A percentile compares a stretch with the other conserved stretches of the same genome.
These are phyloP conservation scores for Moricandia moricandioides DNA, from an alignment of 345 rosid species.

Conservation along the genomic window DNA sequence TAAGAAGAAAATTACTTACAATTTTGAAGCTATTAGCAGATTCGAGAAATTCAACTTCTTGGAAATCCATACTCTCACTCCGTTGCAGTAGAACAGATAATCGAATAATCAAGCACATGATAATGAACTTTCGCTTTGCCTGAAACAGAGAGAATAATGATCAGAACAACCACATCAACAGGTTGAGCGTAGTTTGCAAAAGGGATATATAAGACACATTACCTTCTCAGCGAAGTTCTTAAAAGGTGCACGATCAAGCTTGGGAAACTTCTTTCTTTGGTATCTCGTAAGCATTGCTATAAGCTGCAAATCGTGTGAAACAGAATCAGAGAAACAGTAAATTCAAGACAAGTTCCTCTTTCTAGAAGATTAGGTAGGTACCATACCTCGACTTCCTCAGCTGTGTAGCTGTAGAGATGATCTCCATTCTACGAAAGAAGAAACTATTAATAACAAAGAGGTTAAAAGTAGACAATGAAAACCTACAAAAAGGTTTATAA, in stretches of 20 bases:
- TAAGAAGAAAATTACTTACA: conserved; percentile 34
- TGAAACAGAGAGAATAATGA: conserved; percentile 19
- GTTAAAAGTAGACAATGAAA: not conserved
- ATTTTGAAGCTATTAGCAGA: conserved; percentile 46
- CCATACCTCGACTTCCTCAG: conserved; percentile 66
- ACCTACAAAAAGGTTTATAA: not conserved
- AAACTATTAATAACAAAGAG: conserved; percentile 14
- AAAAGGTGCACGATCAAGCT: conserved; percentile 39
- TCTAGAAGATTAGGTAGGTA: conserved; percentile 16
- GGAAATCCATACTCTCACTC: conserved; percentile 39
- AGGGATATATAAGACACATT: conserved; percentile 12
- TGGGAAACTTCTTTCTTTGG: conserved; percentile 70
- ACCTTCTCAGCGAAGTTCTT: conserved; percentile 48
- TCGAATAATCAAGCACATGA: conserved; percentile 52
- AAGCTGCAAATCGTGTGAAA: conserved; percentile 40
- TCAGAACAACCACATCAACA: conserved; percentile 8
- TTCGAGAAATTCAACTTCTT: conserved; percentile 40
- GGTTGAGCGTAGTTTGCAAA: conserved; percentile 3
- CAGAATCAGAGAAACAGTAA: conserved; percentile 17
- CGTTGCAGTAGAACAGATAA: conserved; percentile 51
- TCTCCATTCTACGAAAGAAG: conserved; percentile 48
- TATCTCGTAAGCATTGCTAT: conserved; percentile 61
- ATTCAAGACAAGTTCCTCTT: not conserved
- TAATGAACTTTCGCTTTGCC: conserved; percentile 47
- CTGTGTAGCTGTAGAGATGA: conserved; percentile 57